Evolutionary conservation across 495 filamentous ascomycete genomes (phyloP).

Genomic region (Penicillium silybi): DNA sequence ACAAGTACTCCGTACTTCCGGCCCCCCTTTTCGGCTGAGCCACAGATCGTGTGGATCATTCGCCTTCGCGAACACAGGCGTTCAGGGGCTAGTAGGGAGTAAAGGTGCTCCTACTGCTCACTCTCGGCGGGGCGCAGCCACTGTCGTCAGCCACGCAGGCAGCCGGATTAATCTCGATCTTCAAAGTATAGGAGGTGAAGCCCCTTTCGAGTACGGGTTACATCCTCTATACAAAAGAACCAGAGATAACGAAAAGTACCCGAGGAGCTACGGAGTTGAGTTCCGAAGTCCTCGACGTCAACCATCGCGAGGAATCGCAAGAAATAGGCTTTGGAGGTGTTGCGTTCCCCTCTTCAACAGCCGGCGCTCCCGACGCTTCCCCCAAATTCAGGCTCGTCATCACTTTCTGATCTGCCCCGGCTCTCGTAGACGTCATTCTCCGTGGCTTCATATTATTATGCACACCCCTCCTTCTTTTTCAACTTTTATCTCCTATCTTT

Average conservation of each 20-base stretch:
- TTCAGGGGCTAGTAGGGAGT: not conserved
- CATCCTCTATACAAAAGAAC: not conserved
- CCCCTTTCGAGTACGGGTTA: not conserved
- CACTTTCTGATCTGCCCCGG: conserved; percentile 9
- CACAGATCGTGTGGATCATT: conserved; percentile 2
- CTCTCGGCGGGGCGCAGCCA: conserved; percentile 8
- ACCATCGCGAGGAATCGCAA: conserved; percentile 7
- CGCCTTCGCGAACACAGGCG: not conserved
- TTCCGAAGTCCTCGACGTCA: conserved; percentile 23
- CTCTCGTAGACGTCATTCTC: conserved; percentile 24
- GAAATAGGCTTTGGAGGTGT: conserved; percentile 10
- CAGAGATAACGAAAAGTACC: not conserved
- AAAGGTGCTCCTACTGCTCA: not conserved
- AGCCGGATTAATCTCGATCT: conserved; percentile 8
- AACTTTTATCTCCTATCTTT: not conserved
- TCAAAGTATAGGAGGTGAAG: not conserved
- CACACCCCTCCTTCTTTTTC: not conserved
- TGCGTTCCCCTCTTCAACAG: conserved; percentile 3
- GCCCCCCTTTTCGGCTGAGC: not conserved
- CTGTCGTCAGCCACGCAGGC: conserved; percentile 22
- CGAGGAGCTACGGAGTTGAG: not conserved
- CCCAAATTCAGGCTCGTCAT: conserved; percentile 12
- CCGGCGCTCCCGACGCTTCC: conserved; percentile 12
- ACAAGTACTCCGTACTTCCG: not conserved
- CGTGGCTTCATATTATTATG: not conserved